Conservation (phyloP, 495 filamentous ascomycete species). For the Penicillium verhagenii region DNA sequence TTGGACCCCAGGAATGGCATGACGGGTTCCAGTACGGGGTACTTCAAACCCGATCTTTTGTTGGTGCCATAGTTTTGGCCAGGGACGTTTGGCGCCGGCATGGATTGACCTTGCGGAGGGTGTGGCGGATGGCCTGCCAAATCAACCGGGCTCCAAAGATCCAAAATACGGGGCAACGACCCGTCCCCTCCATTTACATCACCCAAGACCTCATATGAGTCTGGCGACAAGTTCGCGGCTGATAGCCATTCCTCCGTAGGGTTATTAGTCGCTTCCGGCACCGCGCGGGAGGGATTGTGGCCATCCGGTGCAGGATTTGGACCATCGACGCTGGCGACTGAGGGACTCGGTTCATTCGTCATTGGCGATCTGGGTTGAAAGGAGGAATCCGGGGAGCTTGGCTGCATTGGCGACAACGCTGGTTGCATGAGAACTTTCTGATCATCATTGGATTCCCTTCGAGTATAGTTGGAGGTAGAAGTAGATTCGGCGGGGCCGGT, state of each 20-base stretch:
- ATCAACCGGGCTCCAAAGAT: slow-evolving; percentile 39
- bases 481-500: slow-evolving; percentile 7
- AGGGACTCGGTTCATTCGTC: slow-evolving; percentile 34
- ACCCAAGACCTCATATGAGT: slow-evolving; percentile 35
- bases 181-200: slow-evolving; percentile 28
- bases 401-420: slow-evolving; percentile 20
- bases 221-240: slow-evolving; percentile 38
- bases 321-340: slow-evolving; percentile 36
- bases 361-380: slow-evolving; percentile 32
- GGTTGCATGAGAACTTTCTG: slow-evolving; percentile 10
- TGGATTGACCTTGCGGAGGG: slow-evolving; percentile 9
- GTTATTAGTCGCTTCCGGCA: slow-evolving; percentile 20
- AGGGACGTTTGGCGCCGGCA: slow-evolving; percentile 6
- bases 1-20: slow-evolving; percentile 72
- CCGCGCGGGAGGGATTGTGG: slow-evolving; percentile 16
- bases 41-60: slow-evolving; percentile 53
- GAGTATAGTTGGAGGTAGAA: background rate
- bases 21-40: slow-evolving; percentile 82
- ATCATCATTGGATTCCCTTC: slow-evolving; percentile 14
- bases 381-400: slow-evolving; percentile 30
- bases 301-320: slow-evolving; percentile 26
- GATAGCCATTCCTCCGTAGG: slow-evolving; percentile 44
- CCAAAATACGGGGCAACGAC: slow-evolving; percentile 35
- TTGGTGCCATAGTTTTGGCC: slow-evolving; percentile 17
- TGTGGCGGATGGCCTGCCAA: slow-evolving; percentile 18